Evolutionary conservation across 2,329 filamentous ascomycete species (phyloP), one percentile per base, ranked within the genome.

Genomic region (Nakataea oryzae): DNA sequence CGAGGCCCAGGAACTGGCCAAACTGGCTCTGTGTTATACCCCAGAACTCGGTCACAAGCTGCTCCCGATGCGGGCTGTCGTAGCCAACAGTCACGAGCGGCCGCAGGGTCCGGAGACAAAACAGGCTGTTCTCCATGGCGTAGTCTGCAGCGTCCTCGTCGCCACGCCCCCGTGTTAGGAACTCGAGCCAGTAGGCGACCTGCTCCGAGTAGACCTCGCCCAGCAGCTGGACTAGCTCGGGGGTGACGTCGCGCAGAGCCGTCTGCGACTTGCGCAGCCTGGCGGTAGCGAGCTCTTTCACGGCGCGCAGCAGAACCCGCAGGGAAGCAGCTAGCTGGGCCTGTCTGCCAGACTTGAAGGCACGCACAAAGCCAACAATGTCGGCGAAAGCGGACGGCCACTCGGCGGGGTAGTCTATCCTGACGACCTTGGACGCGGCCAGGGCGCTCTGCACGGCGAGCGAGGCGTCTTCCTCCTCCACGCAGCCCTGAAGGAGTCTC

Each of bases 401-500:
- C 64, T 96, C 89, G 60, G 84, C 78, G 1, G 93, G 93, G 72
- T 90, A 97, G 73, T 97, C 95, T 72, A 91, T 90, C 63, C 95
- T 84, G 63, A 95, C 83, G 63, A 97, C 87, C 75, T 96, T 97
- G 21, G 93, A 90, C 56, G 92, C 81, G 62, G 95, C 88, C 29
- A 97, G 79, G 17, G 93, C 90, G 77, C 96, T 96, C 70, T 97
- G 93, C 34, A 96, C 75, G 24, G 91, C 91, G 32, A 99, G 80
- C 57, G 86, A 84, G 62, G 83, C 81, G 65, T 93, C 87, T 1
- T 84, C 82, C 72, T 97, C 93, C 67, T 86, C 82, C 57, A 96
- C 80, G 1, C 90, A 91, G 63, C 89, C 88, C 65, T 90, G 82
- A 11, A 96, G 81, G 27, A 96, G 78, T 28, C 88, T 84, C 5